These are phyloP conservation scores for Diutina rugosa DNA, from an alignment of 1,139 yeast species.

Conservation along the genomic window DNA sequence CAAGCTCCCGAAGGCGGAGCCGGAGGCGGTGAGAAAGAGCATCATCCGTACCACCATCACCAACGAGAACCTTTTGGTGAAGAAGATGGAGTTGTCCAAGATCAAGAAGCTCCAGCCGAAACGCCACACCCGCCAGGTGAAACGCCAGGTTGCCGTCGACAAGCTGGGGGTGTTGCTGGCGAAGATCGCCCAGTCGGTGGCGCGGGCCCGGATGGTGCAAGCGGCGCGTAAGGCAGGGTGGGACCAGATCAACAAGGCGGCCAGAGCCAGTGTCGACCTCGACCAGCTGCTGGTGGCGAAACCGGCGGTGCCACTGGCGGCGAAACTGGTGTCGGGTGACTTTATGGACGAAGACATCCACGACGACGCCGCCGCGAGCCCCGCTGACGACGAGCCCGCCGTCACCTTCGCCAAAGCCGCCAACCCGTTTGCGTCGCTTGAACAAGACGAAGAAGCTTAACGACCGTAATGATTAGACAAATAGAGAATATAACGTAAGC, in stretches of 20 bases:
- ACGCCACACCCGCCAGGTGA: conserved; percentile 21
- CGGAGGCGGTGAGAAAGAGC: conserved; percentile 46
- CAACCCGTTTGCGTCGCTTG: neutral
- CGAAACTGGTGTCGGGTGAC: neutral
- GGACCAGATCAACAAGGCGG: conserved; percentile 46
- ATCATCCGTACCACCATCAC: conserved; percentile 58
- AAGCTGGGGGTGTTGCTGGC: conserved; percentile 44
- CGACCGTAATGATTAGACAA: neutral
- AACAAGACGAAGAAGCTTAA: neutral
- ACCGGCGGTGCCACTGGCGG: neutral
- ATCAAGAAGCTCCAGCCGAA: conserved; percentile 20
- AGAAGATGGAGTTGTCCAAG: conserved; percentile 36
- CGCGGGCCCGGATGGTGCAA: conserved; percentile 50
- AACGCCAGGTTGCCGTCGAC: conserved; percentile 29
- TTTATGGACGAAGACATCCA: neutral
- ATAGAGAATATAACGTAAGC: too few relatives aligned
- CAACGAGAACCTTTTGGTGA: conserved; percentile 48
- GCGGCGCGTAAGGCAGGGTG: conserved; percentile 56
- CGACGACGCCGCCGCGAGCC: neutral
- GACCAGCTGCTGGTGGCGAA: neutral
- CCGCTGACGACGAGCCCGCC: neutral
- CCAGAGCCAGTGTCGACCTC: neutral
- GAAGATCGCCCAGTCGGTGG: conserved; percentile 52
- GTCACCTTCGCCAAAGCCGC: neutral
- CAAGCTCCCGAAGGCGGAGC: conserved; percentile 42